Conservation (phyloP, 768 basidiomycete species). For the Clavulina sp. region DNA sequence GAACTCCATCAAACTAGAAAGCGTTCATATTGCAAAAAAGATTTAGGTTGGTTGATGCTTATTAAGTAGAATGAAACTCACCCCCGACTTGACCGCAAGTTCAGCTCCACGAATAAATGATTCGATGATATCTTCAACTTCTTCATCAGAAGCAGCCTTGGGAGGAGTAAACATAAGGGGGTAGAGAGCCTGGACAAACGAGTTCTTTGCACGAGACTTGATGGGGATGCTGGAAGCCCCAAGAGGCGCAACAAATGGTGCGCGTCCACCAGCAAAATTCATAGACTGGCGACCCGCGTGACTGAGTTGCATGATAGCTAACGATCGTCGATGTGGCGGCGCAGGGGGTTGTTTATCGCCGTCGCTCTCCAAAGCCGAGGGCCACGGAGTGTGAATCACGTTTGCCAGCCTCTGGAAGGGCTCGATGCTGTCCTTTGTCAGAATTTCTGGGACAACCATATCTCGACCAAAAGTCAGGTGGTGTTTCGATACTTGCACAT, state of each 20-base stretch:
- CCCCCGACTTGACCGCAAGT: conserved; percentile 42
- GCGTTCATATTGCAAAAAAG: too few relatives aligned
- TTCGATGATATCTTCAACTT: conserved; percentile 43
- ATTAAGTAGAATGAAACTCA: conserved; percentile 9
- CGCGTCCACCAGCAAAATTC: conserved; percentile 52
- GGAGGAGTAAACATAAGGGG: conserved; percentile 46
- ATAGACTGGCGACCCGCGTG: conserved; percentile 69
- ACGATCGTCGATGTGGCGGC: conserved; percentile 13
- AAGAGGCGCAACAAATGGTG: conserved; percentile 38
- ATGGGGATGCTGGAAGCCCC: conserved; percentile 44
- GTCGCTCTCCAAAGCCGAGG: not conserved
- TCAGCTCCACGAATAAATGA: conserved; percentile 51
- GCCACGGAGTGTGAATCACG: conserved; percentile 28
- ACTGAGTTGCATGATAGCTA: conserved; percentile 68
- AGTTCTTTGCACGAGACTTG: conserved; percentile 12
- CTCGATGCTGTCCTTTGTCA: conserved; percentile 26
- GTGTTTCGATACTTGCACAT: conserved; percentile 44
- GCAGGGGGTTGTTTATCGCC: not conserved
- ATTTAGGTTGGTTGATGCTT: not conserved
- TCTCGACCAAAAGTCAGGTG: conserved; percentile 64
- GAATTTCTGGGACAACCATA: conserved; percentile 33
- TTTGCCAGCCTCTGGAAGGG: conserved; percentile 36
- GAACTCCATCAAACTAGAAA: conserved; percentile 60
- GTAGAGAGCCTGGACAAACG: conserved; percentile 26
- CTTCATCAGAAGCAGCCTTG: conserved; percentile 33